Conservation (phyloP, 192 early-diverging fungal species). For the Coemansia umbellata region DNA sequence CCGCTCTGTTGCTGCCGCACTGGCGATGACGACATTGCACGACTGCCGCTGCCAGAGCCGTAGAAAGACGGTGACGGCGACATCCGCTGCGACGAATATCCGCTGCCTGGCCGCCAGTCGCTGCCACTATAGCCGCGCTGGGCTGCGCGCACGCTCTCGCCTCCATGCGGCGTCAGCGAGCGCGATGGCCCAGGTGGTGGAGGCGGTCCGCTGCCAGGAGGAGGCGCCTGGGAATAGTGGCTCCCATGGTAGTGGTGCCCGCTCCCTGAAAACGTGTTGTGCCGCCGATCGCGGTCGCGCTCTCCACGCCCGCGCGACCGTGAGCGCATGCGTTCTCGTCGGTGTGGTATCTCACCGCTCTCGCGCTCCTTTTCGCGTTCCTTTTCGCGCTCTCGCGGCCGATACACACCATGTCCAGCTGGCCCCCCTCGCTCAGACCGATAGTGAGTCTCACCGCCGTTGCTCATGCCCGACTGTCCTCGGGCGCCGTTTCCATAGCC, state of each 20-base stretch:
- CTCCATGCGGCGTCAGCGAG: slow-evolving; percentile 11
- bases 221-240: slow-evolving; percentile 2
- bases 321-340: slow-evolving; percentile 23
- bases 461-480: neutral
- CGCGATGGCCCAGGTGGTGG: slow-evolving; percentile 6
- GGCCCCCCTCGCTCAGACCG: slow-evolving; percentile 7
- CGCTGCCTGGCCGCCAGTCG: slow-evolving; percentile 25
- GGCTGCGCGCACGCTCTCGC: slow-evolving; percentile 2
- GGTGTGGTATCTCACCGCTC: slow-evolving; percentile 21
- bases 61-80: slow-evolving; percentile 10
- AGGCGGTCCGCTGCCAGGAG: neutral
- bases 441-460: slow-evolving; percentile 5
- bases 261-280: slow-evolving; percentile 13
- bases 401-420: slow-evolving; percentile 1
- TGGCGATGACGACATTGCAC: slow-evolving; percentile 11
- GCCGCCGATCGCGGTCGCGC: slow-evolving; percentile 18
- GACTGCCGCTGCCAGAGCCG: neutral
- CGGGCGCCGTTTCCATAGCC: neutral
- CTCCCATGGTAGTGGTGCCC: slow-evolving; percentile 3
- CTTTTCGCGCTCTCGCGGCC: slow-evolving; percentile 10
- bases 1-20: slow-evolving; percentile 4
- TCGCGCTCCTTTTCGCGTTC: slow-evolving; percentile 26
- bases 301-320: slow-evolving; percentile 31
- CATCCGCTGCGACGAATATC: slow-evolving; percentile 13
- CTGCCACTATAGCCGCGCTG: slow-evolving; percentile 9